These are phyloP conservation scores for Microstroma glucosiphilum DNA, from an alignment of 1,284 basidiomycete genomes.

Conservation along the genomic window DNA sequence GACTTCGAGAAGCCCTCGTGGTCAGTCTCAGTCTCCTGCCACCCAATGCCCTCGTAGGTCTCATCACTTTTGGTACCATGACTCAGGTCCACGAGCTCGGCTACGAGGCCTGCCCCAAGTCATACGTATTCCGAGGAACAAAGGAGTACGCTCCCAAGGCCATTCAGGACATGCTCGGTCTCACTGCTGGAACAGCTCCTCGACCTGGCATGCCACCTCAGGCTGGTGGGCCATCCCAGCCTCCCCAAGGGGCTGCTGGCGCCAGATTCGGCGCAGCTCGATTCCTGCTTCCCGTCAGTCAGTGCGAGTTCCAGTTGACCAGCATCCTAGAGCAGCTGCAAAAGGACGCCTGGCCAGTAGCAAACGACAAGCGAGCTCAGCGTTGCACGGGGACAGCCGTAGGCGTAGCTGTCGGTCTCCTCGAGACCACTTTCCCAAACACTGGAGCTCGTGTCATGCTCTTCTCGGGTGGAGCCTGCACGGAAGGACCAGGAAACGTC, in stretches of 20 bases:
- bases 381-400: conserved; percentile 92
- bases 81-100: conserved; percentile 94
- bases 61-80: conserved; percentile 97
- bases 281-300: conserved; percentile 86
- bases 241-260: conserved; percentile 59
- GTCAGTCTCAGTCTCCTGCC: conserved; percentile 88
- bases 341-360: conserved; percentile 95
- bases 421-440: conserved; percentile 93
- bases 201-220: conserved; percentile 52
- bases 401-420: conserved; percentile 85
- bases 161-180: conserved; percentile 96
- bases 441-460: conserved; percentile 95
- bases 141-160: conserved; percentile 97
- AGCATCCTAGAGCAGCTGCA: conserved; percentile 82
- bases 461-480: conserved; percentile 91
- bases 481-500: conserved; percentile 94
- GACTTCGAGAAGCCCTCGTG: conserved; percentile 82
- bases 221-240: conserved; percentile 56
- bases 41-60: conserved; percentile 84
- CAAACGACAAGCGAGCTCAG: conserved; percentile 87
- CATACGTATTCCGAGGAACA: conserved; percentile 97
- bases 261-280: conserved; percentile 72
- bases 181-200: conserved; percentile 57
- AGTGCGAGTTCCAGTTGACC: conserved; percentile 94
- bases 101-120: conserved; percentile 92